Percentiles rank a stretch among this genome's conserved stretches.
These are phyloP conservation scores for Parietaria judaica DNA, from an alignment of 306 rosid genomes.

Conservation along the genomic window DNA sequence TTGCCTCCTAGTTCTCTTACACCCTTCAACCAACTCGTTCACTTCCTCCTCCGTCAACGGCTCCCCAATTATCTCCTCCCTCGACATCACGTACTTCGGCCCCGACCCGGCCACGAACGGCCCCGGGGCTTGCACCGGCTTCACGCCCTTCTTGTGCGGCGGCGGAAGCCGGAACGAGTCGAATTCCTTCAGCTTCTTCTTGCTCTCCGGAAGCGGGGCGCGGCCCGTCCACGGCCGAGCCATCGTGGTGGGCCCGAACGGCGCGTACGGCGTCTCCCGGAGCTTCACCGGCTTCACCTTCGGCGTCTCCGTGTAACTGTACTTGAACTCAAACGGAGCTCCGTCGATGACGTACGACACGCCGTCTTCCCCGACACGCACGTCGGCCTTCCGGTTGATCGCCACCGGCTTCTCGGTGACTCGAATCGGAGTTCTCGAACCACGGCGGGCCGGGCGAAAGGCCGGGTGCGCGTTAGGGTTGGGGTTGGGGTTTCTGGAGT, in stretches of 20 bases:
- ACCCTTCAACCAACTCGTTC: conserved; percentile 32
- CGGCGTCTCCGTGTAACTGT: conserved; percentile 92
- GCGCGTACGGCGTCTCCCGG: conserved; percentile 59
- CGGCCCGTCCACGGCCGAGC: conserved; percentile 81
- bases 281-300: conserved; percentile 61
- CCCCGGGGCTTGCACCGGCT: conserved; percentile 81
- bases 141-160: conserved; percentile 73
- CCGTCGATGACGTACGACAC: conserved; percentile 46
- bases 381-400: conserved; percentile 28
- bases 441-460: conserved; percentile 28
- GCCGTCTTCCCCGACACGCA: conserved; percentile 53
- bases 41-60: conserved; percentile 64
- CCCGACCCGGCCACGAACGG: conserved; percentile 63
- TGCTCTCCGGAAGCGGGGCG: conserved; percentile 72
- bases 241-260: conserved; percentile 66
- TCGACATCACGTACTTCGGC: conserved; percentile 51
- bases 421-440: conserved; percentile 10
- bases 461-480: conserved; percentile 42
- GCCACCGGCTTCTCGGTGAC: conserved; percentile 17
- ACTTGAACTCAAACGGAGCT: conserved; percentile 93
- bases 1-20: conserved; percentile 42
- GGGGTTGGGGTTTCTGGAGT: conserved; percentile 44
- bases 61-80: conserved; percentile 77
- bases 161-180: conserved; percentile 82
- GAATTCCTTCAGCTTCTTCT: conserved; percentile 64